phyloP scores from a whole-genome alignment of 495 filamentous ascomycete species.

The Hapsidospora chrysogenum region DNA sequence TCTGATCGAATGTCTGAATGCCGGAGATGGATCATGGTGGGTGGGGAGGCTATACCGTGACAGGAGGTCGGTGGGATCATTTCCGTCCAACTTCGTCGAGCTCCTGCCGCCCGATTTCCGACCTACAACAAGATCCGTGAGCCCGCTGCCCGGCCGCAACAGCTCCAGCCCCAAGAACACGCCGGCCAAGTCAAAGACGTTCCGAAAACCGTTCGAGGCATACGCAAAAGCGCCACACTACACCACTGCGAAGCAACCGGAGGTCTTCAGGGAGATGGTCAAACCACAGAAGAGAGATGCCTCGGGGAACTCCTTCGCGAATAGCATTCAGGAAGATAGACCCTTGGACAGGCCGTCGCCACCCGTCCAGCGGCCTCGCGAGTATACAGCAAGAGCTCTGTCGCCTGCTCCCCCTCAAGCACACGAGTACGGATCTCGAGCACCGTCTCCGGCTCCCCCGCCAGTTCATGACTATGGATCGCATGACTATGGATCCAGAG shows the following conservation, averaged over 20 bases:
- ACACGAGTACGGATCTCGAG: conserved; percentile 25
- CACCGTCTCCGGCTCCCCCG: conserved; percentile 40
- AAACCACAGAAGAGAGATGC: not conserved
- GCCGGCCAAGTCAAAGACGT: conserved; percentile 42
- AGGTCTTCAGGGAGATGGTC: conserved; percentile 14
- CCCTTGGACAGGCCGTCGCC: conserved; percentile 5
- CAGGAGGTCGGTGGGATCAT: conserved; percentile 71
- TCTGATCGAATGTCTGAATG: conserved; percentile 93
- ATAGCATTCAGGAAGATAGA: conserved; percentile 9
- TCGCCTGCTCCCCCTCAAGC: conserved; percentile 27
- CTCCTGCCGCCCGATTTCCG: conserved; percentile 72
- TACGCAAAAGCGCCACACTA: conserved; percentile 42
- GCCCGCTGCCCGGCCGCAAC: conserved; percentile 42
- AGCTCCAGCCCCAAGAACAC: conserved; percentile 34
- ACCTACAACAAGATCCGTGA: conserved; percentile 59
- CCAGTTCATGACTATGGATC: not conserved
- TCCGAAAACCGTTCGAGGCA: conserved; percentile 55
- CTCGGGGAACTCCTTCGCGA: conserved; percentile 9
- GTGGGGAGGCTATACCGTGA: conserved; percentile 80
- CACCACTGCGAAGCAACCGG: conserved; percentile 32
- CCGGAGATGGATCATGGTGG: conserved; percentile 97
- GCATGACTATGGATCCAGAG: conserved; percentile 9
- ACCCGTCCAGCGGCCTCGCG: conserved; percentile 11
- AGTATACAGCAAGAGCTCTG: conserved; percentile 13
- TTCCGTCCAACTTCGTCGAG: conserved; percentile 95